Conservation (phyloP, 2,329 filamentous ascomycete genomes). For the Paraphoma sp. region DNA sequence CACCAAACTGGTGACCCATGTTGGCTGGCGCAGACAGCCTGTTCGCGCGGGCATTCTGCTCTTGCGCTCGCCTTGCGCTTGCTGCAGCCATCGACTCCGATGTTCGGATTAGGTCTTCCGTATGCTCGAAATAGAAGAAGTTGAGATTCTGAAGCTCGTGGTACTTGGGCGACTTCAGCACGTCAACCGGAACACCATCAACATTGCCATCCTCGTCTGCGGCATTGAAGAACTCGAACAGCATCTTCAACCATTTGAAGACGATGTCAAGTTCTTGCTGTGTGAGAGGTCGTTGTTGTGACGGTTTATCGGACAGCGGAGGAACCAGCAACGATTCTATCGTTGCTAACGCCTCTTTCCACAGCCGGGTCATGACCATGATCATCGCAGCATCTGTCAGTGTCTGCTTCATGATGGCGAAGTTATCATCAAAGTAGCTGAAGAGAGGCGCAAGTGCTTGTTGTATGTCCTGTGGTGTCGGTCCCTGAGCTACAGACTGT, state of each 20-base stretch:
- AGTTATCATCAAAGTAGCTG: constrained; percentile 97
- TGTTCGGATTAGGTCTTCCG: constrained; percentile 89
- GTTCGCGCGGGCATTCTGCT: constrained; percentile 63
- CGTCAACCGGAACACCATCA: constrained; percentile 85
- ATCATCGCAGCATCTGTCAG: constrained; percentile 96
- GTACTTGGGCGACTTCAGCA: constrained; percentile 97
- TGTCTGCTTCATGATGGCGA: constrained; percentile 98
- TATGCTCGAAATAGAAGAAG: constrained; percentile 97
- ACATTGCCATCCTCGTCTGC: constrained; percentile 85
- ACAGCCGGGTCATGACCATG: constrained; percentile 95
- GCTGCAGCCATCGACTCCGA: constrained; percentile 94
- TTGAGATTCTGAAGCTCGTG: constrained; percentile 95
- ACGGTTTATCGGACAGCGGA: constrained; percentile 92
- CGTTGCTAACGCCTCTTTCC: constrained; percentile 95
- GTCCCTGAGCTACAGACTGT: constrained; percentile 58
- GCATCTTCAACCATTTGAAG: constrained; percentile 88
- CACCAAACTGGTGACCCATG: constrained; percentile 60
- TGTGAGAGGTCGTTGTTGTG: constrained; percentile 79
- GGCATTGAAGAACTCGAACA: constrained; percentile 95
- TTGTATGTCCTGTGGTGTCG: constrained; percentile 76
- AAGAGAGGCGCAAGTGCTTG: constrained; percentile 85
- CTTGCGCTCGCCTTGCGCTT: constrained; percentile 77
- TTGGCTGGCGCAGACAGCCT: constrained; percentile 72
- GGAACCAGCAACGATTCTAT: constrained; percentile 91
- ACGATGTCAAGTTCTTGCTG: constrained; percentile 93